Evolutionary conservation across 768 basidiomycete genomes (phyloP).

Genomic region (Trametes cingulata): DNA sequence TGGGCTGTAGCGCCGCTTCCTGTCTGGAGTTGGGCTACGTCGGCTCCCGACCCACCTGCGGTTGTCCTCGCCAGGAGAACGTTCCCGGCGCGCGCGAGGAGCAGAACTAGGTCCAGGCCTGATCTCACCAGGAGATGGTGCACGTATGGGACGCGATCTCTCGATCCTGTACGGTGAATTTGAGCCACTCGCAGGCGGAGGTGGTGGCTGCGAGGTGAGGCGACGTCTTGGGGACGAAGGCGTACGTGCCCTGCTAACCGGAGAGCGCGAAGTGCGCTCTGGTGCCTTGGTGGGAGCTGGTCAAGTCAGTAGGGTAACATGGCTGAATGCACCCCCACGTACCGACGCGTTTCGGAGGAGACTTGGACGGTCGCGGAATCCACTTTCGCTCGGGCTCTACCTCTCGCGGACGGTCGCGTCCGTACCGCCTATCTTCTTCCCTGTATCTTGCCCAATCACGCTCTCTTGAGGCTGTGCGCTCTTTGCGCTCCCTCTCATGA

Average conservation of each 20-base stretch:
- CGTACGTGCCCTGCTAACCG: conserved; percentile 14
- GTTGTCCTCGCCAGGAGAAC: conserved; percentile 8
- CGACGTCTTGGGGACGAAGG: conserved; percentile 12
- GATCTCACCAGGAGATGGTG: conserved; percentile 9
- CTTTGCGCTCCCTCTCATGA: neutral
- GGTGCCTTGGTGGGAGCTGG: conserved; percentile 1
- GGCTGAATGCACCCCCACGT: neutral
- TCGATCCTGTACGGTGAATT: conserved; percentile 16
- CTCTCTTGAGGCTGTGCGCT: conserved; percentile 7
- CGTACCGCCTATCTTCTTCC: conserved; percentile 18
- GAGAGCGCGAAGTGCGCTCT: conserved; percentile 7
- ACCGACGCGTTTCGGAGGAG: conserved; percentile 29
- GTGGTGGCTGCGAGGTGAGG: conserved; percentile 10
- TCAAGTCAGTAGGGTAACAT: conserved; percentile 2
- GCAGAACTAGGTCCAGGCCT: conserved; percentile 18
- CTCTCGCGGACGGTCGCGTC: conserved; percentile 14
- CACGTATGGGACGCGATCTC: conserved; percentile 14
- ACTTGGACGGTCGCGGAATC: conserved; percentile 24
- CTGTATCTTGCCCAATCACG: conserved; percentile 1
- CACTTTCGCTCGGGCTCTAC: conserved; percentile 22
- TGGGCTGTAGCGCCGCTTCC: conserved; percentile 14
- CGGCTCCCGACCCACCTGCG: conserved; percentile 2
- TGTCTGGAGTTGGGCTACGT: conserved; percentile 22
- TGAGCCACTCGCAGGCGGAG: conserved; percentile 11
- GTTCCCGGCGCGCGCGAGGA: conserved; percentile 8